A percentile compares a stretch with the other conserved stretches of the same genome.
These are phyloP conservation scores for Clarireedia paspali DNA, from an alignment of 2,329 filamentous ascomycete genomes.

Conservation along the genomic window DNA sequence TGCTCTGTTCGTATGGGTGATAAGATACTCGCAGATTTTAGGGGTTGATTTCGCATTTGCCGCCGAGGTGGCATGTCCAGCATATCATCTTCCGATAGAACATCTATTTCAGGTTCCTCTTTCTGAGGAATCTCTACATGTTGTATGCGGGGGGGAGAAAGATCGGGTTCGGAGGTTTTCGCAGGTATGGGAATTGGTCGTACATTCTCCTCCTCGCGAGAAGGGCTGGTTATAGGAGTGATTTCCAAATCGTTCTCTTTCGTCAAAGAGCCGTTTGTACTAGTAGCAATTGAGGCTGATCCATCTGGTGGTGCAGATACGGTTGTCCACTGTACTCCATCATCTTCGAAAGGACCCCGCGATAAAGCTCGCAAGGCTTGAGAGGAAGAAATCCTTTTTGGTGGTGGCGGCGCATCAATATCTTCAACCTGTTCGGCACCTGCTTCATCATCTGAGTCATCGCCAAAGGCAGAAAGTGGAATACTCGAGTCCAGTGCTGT, in stretches of 20 bases:
- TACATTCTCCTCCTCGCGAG: neutral
- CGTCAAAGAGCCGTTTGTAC: conserved; percentile 6
- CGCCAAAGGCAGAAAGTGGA: conserved; percentile 8
- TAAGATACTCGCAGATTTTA: conserved; percentile 10
- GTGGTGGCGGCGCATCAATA: conserved; percentile 34
- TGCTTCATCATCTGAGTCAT: conserved; percentile 30
- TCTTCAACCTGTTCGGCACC: conserved; percentile 27
- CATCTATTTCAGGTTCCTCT: conserved; percentile 5
- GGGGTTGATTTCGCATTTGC: conserved; percentile 11
- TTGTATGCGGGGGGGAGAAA: neutral
- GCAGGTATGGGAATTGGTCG: neutral
- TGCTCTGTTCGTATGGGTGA: neutral
- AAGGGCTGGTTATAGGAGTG: neutral
- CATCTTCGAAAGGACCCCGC: conserved; percentile 42
- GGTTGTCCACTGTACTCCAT: conserved; percentile 28
- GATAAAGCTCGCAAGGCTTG: conserved; percentile 46
- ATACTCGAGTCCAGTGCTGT: conserved; percentile 4
- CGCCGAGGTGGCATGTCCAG: conserved; percentile 20
- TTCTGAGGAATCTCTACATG: neutral
- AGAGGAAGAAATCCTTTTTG: conserved; percentile 48
- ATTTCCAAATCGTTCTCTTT: neutral
- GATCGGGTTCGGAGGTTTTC: neutral
- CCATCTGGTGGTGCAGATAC: conserved; percentile 28
- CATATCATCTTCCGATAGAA: conserved; percentile 19
- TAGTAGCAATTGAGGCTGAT: conserved; percentile 22